Conservation (phyloP, 2,329 filamentous ascomycete species). For the Drechmeria coniospora region DNA sequence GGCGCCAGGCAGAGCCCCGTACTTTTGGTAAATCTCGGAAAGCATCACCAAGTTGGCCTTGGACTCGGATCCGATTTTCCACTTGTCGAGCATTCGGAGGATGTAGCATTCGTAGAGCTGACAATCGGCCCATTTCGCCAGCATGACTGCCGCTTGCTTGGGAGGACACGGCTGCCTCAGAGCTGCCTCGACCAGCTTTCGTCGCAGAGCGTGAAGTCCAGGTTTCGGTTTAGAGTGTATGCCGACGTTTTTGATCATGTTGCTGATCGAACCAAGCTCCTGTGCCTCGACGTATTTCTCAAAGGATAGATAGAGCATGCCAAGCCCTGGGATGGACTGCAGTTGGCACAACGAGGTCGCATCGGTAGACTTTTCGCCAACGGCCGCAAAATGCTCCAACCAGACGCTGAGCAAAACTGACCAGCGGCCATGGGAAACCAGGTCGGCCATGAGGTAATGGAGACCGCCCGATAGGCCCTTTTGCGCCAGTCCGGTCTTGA, state of each 20-base stretch:
- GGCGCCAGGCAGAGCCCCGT: slow-evolving; percentile 24
- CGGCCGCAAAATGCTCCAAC: slow-evolving; percentile 15
- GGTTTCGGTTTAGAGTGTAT: slow-evolving; percentile 7
- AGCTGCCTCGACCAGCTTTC: slow-evolving; percentile 15
- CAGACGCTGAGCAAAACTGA: slow-evolving; percentile 19
- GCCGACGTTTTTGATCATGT: slow-evolving; percentile 11
- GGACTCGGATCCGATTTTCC: slow-evolving; percentile 12
- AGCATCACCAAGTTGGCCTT: slow-evolving; percentile 17
- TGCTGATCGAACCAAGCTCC: slow-evolving; percentile 9
- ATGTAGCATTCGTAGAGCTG: slow-evolving; percentile 30
- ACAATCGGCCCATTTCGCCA: slow-evolving; percentile 22
- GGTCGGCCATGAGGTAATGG: slow-evolving; percentile 26
- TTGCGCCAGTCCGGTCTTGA: slow-evolving; percentile 20
- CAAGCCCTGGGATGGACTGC: slow-evolving; percentile 13
- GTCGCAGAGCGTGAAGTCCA: slow-evolving; percentile 14
- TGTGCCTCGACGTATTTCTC: slow-evolving; percentile 16
- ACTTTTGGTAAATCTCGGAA: slow-evolving; percentile 27
- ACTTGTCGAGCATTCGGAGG: slow-evolving; percentile 14
- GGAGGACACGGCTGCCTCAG: slow-evolving; percentile 19
- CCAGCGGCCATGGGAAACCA: slow-evolving; percentile 23
- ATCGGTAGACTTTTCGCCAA: background rate
- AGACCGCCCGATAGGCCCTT: slow-evolving; percentile 22
- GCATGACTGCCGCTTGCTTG: slow-evolving; percentile 19
- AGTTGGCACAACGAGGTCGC: slow-evolving; percentile 11
- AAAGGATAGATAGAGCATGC: slow-evolving; percentile 17